Base-by-base conservation (phyloP, 148 eudicot genomes). In the Camellia sinensis region DNA sequence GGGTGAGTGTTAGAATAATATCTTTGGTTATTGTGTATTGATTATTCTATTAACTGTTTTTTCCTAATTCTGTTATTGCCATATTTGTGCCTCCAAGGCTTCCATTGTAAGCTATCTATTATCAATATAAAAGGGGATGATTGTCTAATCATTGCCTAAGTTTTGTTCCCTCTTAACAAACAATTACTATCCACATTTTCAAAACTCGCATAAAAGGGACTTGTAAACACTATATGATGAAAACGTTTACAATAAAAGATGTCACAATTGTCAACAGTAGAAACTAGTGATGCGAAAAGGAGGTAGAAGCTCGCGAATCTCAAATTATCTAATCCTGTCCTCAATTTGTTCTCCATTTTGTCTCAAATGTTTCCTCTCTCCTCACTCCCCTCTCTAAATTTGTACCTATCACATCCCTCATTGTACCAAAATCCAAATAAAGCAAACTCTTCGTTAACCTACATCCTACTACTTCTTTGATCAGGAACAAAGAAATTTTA, bases 311-410 rank as follows among this genome's bases (percentile, higher is more conserved):
- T n/a, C 4, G 18, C 9, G 6, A 68, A 43, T 17, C 17, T 43
- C 19, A 17, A 29, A 37, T 6, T 56, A 9, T 7, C 37, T 15
- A 74, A 74, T 74, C 19, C 63, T 40, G 52, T 74, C 22, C 66
- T 41, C 66, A 11, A 41, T 57, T 56, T 57, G 37, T 59, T 56
- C 71, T 37, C 12, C 21, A 56, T 37, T 17, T 10, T 0, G 4
- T 44, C 44, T 11, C 7, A 11, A 40, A 10, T 9, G 50, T 14
- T 44, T 41, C 46, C n/a, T 74, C 52, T 40, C 48, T 65, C 29
- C 72, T 68, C n/a, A n/a, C n/a, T n/a, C n/a, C n/a, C n/a, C 72
- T 68, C 65, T 74, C 29, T 59, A 17, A 40, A 57, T 74, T 74
- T 19, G 46, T 11, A 74, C 12, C 45, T 37, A 13, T 8, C n/a